Evolutionary conservation across 2,329 filamentous ascomycete species (phyloP).

Genomic region (Rosellinia necatrix): DNA sequence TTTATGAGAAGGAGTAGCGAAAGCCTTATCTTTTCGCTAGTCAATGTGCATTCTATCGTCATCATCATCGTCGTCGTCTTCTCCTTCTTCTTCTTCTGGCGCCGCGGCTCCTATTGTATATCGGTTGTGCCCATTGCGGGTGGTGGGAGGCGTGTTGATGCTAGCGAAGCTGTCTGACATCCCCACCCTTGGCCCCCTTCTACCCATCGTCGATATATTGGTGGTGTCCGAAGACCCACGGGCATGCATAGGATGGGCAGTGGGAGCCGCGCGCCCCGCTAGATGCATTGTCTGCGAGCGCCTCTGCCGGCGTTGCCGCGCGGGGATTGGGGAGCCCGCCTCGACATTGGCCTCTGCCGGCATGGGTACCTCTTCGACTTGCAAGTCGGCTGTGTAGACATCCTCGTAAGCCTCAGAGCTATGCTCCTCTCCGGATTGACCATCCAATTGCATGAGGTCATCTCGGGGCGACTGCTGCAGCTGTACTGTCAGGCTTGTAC

Average conservation of each 20-base stretch:
- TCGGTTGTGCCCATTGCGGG: neutral
- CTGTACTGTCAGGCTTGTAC: neutral
- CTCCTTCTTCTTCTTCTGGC: neutral
- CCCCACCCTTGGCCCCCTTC: neutral
- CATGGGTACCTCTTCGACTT: neutral
- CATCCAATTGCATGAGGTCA: conserved; percentile 2
- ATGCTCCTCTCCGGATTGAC: neutral
- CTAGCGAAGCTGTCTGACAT: conserved; percentile 11
- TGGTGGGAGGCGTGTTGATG: neutral
- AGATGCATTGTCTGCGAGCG: conserved; percentile 14
- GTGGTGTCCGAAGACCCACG: conserved; percentile 17
- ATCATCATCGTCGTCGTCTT: neutral
- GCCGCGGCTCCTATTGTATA: neutral
- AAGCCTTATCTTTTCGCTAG: neutral
- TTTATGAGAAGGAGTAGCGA: neutral
- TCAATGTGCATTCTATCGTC: conserved; percentile 13
- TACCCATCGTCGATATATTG: neutral
- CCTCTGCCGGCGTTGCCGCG: conserved; percentile 10
- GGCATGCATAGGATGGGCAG: neutral
- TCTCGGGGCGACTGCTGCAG: neutral
- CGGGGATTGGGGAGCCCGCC: conserved; percentile 12
- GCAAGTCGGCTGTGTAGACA: conserved; percentile 5
- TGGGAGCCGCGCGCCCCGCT: neutral
- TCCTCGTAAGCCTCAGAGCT: neutral
- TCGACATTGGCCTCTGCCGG: conserved; percentile 4